phyloP scores from a whole-genome alignment of 148 eudicot species.

The Amaranthus cruentus region DNA sequence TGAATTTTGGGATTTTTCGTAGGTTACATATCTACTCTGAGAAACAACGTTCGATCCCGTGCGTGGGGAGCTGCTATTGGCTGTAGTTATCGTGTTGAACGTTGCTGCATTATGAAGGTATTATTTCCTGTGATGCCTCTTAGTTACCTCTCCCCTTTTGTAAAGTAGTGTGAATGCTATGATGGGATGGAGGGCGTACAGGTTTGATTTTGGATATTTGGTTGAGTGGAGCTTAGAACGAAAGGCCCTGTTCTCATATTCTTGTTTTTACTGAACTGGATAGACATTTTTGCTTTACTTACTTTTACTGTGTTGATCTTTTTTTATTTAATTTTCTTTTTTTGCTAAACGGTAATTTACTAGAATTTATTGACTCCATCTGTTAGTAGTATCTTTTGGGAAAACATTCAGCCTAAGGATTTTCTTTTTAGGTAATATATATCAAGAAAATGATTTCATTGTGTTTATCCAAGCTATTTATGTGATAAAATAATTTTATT shows the following conservation, averaged over 20 bases:
- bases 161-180: neutral
- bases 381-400: neutral
- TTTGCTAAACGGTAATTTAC: too few species aligned
- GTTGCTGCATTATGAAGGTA: conserved; percentile 94
- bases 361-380: neutral
- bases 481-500: neutral
- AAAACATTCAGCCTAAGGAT: neutral
- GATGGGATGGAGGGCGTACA: too few species aligned
- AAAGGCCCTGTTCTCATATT: too few species aligned
- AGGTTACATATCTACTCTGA: conserved; percentile 85
- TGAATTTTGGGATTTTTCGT: conserved; percentile 18
- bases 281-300: too few species aligned
- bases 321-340: too few species aligned
- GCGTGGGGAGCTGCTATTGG: conserved; percentile 98
- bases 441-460: neutral
- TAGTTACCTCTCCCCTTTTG: neutral
- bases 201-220: too few species aligned
- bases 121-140: neutral
- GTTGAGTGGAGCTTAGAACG: too few species aligned
- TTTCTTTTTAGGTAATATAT: neutral
- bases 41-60: conserved; percentile 96
- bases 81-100: conserved; percentile 89
- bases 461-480: neutral
- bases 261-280: too few species aligned
- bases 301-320: too few species aligned